phyloP scores from a whole-genome alignment of 2,329 filamentous ascomycete species.

The Trichoderma koningiopsis region DNA sequence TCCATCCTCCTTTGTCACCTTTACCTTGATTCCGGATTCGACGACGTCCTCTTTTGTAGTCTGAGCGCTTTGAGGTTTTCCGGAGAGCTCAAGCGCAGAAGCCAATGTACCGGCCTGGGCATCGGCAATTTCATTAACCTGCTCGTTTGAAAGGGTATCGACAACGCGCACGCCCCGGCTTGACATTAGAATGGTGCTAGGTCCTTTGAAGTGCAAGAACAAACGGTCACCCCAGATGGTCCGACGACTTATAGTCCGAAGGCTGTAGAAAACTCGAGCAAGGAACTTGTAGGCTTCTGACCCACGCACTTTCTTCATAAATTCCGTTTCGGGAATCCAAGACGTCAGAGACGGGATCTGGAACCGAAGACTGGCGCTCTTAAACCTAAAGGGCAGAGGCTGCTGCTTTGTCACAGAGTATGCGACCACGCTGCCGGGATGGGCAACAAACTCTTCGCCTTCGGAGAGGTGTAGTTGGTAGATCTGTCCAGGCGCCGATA shows the following conservation, averaged over 20 bases:
- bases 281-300: conserved; percentile 73
- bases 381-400: conserved; percentile 85
- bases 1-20: conserved; percentile 60
- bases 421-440: conserved; percentile 88
- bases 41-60: conserved; percentile 18
- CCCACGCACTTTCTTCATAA: conserved; percentile 71
- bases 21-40: conserved; percentile 54
- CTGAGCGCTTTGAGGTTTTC: conserved; percentile 34
- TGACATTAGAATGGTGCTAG: conserved; percentile 82
- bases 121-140: conserved; percentile 90
- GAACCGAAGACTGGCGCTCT: conserved; percentile 71
- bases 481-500: conserved; percentile 84
- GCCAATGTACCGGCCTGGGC: conserved; percentile 71
- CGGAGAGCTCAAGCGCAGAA: conserved; percentile 56
- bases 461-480: conserved; percentile 80
- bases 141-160: conserved; percentile 74
- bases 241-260: conserved; percentile 76
- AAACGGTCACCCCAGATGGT: conserved; percentile 93
- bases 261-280: conserved; percentile 63
- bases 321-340: conserved; percentile 69
- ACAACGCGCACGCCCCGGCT: conserved; percentile 78
- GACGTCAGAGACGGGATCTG: conserved; percentile 73
- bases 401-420: conserved; percentile 76
- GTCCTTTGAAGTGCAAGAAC: conserved; percentile 88
- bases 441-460: conserved; percentile 87